Evolutionary conservation across 495 filamentous ascomycete genomes (phyloP).

Genomic region (Tuber borchii): DNA sequence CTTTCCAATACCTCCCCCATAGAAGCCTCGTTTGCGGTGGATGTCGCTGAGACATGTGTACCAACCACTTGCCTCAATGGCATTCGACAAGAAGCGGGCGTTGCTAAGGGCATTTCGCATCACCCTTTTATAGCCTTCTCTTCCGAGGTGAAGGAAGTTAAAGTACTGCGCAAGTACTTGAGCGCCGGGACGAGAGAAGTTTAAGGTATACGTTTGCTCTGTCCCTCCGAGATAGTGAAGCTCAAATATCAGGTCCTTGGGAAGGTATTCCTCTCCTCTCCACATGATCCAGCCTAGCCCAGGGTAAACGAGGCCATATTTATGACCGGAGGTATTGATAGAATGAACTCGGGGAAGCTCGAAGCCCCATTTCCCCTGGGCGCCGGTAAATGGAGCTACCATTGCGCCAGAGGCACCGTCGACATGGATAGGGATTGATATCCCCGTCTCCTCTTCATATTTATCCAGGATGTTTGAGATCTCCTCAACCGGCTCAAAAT

Average conservation of each 20-base stretch:
- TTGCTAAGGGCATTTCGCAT: constrained; percentile 69
- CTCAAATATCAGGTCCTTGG: constrained; percentile 66
- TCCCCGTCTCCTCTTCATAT: constrained; percentile 56
- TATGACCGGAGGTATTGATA: constrained; percentile 69
- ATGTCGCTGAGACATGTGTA: constrained; percentile 65
- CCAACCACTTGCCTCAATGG: constrained; percentile 64
- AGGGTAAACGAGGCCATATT: constrained; percentile 66
- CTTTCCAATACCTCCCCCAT: constrained; percentile 24
- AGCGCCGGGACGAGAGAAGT: constrained; percentile 66
- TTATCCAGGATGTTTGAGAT: constrained; percentile 60
- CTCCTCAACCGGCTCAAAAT: constrained; percentile 69
- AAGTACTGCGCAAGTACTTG: constrained; percentile 72
- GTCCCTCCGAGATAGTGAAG: constrained; percentile 70
- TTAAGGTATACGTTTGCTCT: constrained; percentile 66
- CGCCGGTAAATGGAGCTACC: constrained; percentile 64
- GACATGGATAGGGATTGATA: constrained; percentile 68
- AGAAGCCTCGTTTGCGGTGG: constrained; percentile 51
- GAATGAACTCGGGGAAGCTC: constrained; percentile 64
- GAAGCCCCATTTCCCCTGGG: constrained; percentile 58
- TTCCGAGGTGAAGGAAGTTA: constrained; percentile 68
- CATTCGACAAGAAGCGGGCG: constrained; percentile 59
- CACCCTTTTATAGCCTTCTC: constrained; percentile 57
- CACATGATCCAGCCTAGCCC: constrained; percentile 73
- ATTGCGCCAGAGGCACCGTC: constrained; percentile 69
- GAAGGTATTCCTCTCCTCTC: constrained; percentile 61